These are phyloP conservation scores for Peziza echinospora DNA, from an alignment of 495 filamentous ascomycete species.

Conservation along the genomic window DNA sequence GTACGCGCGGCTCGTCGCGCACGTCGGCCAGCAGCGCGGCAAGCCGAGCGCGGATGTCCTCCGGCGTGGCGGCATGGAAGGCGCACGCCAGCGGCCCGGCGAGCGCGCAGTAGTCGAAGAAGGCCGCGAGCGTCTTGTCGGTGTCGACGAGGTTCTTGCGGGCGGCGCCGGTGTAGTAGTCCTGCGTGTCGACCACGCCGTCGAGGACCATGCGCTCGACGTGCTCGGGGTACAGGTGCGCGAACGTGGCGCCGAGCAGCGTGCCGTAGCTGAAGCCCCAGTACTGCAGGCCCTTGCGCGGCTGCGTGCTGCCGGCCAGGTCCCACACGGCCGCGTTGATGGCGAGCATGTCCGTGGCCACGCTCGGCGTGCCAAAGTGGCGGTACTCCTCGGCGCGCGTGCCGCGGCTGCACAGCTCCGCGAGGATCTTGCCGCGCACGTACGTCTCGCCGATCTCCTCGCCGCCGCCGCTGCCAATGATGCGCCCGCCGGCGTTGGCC, in stretches of 20 bases:
- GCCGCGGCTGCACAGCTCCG: background rate
- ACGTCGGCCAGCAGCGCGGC: conserved; percentile 24
- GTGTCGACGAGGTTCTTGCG: conserved; percentile 31
- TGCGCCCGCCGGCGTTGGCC: conserved; percentile 1
- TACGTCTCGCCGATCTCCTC: conserved; percentile 7
- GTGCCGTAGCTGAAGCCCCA: conserved; percentile 37
- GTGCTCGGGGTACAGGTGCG: conserved; percentile 27
- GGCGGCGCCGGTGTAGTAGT: conserved; percentile 27
- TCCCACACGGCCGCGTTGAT: conserved; percentile 16
- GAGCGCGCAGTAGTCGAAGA: conserved; percentile 31
- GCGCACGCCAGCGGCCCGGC: conserved; percentile 29
- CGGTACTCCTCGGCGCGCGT: conserved; percentile 2
- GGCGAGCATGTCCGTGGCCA: conserved; percentile 15
- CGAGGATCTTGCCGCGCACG: conserved; percentile 4
- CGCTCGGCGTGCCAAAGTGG: conserved; percentile 10
- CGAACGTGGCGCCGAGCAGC: conserved; percentile 30
- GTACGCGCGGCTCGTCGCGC: conserved; percentile 28
- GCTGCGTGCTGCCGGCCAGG: conserved; percentile 20
- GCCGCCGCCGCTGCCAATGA: conserved; percentile 1
- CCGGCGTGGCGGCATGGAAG: conserved; percentile 26
- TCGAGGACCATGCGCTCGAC: conserved; percentile 30
- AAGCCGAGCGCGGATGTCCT: conserved; percentile 24
- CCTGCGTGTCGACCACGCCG: conserved; percentile 26
- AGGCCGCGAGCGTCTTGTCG: conserved; percentile 30
- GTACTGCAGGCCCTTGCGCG: conserved; percentile 26